Evolutionary conservation across 768 basidiomycete genomes (phyloP).

Genomic region (Serpula lacrymans): DNA sequence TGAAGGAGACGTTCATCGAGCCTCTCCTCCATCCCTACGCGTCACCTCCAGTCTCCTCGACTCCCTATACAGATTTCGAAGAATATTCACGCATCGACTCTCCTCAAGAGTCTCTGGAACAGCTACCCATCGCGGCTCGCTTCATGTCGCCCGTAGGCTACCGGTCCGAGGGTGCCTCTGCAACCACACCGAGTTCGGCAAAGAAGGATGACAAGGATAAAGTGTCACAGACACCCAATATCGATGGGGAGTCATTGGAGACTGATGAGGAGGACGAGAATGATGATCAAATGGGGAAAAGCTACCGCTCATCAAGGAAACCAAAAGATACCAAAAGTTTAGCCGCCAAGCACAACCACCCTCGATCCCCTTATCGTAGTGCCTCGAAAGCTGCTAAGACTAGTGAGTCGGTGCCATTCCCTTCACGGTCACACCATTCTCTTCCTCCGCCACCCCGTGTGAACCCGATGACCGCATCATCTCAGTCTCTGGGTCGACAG

Average conservation of each 20-base stretch:
- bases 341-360: constrained; percentile 59
- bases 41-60: constrained; percentile 37
- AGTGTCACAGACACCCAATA: constrained; percentile 48
- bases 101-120: constrained; percentile 66
- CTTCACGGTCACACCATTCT: constrained; percentile 76
- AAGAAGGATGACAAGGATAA: constrained; percentile 48
- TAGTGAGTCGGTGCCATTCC: constrained; percentile 63
- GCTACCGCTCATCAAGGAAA: constrained; percentile 17
- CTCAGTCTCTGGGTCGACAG: constrained; percentile 74
- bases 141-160: constrained; percentile 72
- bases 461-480: constrained; percentile 55
- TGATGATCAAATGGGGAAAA: constrained; percentile 48
- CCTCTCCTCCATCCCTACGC: constrained; percentile 83
- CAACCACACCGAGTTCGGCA: constrained; percentile 32
- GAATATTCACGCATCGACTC: constrained; percentile 64
- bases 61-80: constrained; percentile 63
- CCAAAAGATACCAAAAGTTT: constrained; percentile 19
- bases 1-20: constrained; percentile 93
- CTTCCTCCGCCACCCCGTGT: constrained; percentile 62
- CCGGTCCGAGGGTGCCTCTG: constrained; percentile 43
- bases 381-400: constrained; percentile 38
- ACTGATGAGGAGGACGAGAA: constrained; percentile 69
- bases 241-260: constrained; percentile 71
- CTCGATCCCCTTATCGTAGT: constrained; percentile 73
- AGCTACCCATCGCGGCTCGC: constrained; percentile 86